phyloP scores from a whole-genome alignment of 1,284 basidiomycete species.

The Earliella scabrosa region DNA sequence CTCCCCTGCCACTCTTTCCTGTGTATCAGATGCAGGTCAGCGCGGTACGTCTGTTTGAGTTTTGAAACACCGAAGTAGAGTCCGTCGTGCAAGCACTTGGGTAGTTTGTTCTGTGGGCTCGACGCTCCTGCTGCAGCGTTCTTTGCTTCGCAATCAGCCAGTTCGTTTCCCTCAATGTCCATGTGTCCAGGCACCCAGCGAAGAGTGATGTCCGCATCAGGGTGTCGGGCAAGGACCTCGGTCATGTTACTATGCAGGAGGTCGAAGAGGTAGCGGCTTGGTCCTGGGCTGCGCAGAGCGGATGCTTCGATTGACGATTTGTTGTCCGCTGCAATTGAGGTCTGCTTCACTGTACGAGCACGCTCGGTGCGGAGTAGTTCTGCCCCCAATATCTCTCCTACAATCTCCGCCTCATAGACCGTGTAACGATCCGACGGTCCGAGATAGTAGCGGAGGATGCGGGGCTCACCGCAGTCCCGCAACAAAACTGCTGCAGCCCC shows the following conservation, averaged over 20 bases:
- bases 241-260: constrained; percentile 1
- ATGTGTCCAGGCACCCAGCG: constrained; percentile 26
- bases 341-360: background rate
- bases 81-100: background rate
- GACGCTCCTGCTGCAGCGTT: constrained; percentile 16
- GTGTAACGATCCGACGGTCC: constrained; percentile 31
- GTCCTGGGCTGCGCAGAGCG: background rate
- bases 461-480: background rate
- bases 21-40: too few relatives aligned
- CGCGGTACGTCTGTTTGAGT: background rate
- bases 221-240: constrained; percentile 2
- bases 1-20: too few relatives aligned
- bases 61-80: constrained; percentile 18
- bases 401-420: constrained; percentile 36
- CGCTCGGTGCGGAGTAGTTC: constrained; percentile 6
- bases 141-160: constrained; percentile 23
- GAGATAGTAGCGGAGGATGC: constrained; percentile 24
- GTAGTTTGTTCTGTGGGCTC: background rate
- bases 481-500: constrained; percentile 11
- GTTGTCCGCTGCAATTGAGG: constrained; percentile 19
- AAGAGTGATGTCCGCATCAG: constrained; percentile 5
- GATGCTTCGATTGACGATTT: constrained; percentile 8
- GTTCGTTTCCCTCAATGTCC: constrained; percentile 24
- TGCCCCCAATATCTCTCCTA: constrained; percentile 24
- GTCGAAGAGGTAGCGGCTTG: constrained; percentile 21